Percentiles rank a stretch among this genome's conserved stretches.
Evolutionary conservation across 2,329 filamentous ascomycete species (phyloP).

Genomic region (Xylogone sp.): DNA sequence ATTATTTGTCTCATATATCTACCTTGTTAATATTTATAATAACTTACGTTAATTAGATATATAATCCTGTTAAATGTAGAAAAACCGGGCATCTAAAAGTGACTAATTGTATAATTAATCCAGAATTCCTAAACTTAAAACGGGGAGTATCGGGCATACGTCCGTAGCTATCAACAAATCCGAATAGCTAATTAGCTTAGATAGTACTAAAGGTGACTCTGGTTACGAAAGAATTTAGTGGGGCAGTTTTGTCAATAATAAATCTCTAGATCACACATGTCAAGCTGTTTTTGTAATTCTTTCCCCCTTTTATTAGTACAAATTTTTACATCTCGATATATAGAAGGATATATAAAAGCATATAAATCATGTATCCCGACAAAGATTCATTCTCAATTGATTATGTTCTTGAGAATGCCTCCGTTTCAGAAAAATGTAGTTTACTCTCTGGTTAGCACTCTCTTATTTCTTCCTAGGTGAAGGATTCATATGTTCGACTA

Average conservation of each 20-base stretch:
- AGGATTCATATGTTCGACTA: constrained; percentile 13
- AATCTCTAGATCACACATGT: neutral
- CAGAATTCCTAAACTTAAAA: too few species aligned
- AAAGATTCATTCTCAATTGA: constrained; percentile 1
- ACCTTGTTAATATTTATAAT: too few species aligned
- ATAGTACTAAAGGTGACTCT: neutral
- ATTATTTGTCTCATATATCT: too few species aligned
- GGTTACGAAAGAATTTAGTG: neutral
- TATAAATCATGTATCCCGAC: neutral
- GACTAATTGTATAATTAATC: too few species aligned
- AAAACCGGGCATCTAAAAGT: too few species aligned
- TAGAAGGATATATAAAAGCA: neutral
- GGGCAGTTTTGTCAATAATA: neutral
- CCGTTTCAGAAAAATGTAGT: neutral
- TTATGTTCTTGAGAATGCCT: neutral
- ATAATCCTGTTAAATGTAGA: too few species aligned
- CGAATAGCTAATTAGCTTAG: neutral
- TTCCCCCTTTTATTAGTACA: neutral
- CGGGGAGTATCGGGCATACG: constrained; percentile 36
- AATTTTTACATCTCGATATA: neutral
- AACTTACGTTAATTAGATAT: too few species aligned
- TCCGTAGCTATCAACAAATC: constrained; percentile 24
- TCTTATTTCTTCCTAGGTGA: neutral
- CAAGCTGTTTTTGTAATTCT: neutral
- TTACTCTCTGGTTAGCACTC: neutral